Evolutionary conservation across 495 filamentous ascomycete species (phyloP).

Genomic region (Pyrenula aspistea): DNA sequence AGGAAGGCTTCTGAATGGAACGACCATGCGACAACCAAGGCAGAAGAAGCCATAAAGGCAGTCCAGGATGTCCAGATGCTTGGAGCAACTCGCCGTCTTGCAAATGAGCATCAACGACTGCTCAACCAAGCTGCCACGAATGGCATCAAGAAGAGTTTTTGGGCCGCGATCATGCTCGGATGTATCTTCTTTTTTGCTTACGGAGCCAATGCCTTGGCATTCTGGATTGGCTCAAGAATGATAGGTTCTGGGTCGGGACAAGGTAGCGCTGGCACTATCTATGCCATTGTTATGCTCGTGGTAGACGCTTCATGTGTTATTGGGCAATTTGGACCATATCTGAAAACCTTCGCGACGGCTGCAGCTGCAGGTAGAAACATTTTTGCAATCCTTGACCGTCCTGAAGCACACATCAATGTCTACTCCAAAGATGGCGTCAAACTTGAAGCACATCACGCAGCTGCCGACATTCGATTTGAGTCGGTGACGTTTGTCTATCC

Average conservation of each 20-base stretch:
- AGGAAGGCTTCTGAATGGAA: background rate
- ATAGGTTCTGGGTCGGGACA: conserved; percentile 12
- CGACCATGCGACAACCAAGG: conserved; percentile 3
- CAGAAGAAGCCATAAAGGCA: conserved; percentile 10
- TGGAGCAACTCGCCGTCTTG: conserved; percentile 31
- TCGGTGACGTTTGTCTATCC: conserved; percentile 49
- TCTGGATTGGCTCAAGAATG: conserved; percentile 26
- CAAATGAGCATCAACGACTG: conserved; percentile 37
- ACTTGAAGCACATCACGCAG: background rate
- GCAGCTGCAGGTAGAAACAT: conserved; percentile 36
- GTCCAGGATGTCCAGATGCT: conserved; percentile 34
- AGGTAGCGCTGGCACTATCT: conserved; percentile 43
- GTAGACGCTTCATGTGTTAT: conserved; percentile 51
- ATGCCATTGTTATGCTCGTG: conserved; percentile 55
- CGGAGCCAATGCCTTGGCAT: conserved; percentile 51
- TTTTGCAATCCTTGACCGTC: background rate
- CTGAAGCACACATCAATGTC: background rate
- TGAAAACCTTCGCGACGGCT: conserved; percentile 46
- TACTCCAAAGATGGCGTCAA: background rate
- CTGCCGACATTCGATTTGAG: background rate
- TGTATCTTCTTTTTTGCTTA: conserved; percentile 55
- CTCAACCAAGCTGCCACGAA: conserved; percentile 32
- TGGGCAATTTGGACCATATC: conserved; percentile 50
- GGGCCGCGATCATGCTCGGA: conserved; percentile 50
- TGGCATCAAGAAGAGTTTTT: conserved; percentile 46